phyloP scores from a whole-genome alignment of 1,139 yeast genomes.

The Eremothecium cymbalariae region DNA sequence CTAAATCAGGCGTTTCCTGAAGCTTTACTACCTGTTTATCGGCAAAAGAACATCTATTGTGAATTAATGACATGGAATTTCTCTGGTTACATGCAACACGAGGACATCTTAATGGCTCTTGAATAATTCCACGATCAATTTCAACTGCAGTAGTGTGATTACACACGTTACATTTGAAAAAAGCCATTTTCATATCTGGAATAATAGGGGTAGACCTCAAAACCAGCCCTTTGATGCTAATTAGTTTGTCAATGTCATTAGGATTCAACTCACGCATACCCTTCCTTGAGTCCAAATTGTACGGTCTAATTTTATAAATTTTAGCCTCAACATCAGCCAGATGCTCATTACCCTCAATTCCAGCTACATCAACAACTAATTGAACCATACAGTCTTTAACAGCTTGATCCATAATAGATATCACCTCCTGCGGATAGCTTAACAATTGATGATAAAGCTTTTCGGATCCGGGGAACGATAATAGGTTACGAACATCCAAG shows the following conservation, averaged over 20 bases:
- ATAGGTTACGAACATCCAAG: constrained; percentile 71
- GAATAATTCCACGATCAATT: constrained; percentile 87
- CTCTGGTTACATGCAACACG: constrained; percentile 77
- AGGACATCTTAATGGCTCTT: constrained; percentile 91
- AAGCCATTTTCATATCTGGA: constrained; percentile 97
- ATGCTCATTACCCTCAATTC: constrained; percentile 33
- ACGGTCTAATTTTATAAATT: constrained; percentile 84
- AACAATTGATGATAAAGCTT: constrained; percentile 77
- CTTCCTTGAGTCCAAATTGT: constrained; percentile 54
- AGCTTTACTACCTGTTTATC: constrained; percentile 90
- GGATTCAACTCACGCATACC: constrained; percentile 97
- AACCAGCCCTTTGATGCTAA: constrained; percentile 84
- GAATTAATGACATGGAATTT: constrained; percentile 84
- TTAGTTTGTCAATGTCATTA: constrained; percentile 87
- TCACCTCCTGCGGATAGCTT: constrained; percentile 92
- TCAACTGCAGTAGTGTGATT: constrained; percentile 88
- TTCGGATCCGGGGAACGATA: constrained; percentile 67
- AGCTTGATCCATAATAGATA: constrained; percentile 96
- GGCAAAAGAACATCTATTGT: constrained; percentile 85
- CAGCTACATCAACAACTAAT: constrained; percentile 46
- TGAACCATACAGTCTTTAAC: constrained; percentile 85
- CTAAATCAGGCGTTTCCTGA: constrained; percentile 95
- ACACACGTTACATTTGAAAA: constrained; percentile 91
- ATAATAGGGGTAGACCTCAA: constrained; percentile 83
- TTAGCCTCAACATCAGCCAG: constrained; percentile 62